phyloP scores from a whole-genome alignment of 2,329 filamentous ascomycete species.

The Akanthomyces uredinophilus region DNA sequence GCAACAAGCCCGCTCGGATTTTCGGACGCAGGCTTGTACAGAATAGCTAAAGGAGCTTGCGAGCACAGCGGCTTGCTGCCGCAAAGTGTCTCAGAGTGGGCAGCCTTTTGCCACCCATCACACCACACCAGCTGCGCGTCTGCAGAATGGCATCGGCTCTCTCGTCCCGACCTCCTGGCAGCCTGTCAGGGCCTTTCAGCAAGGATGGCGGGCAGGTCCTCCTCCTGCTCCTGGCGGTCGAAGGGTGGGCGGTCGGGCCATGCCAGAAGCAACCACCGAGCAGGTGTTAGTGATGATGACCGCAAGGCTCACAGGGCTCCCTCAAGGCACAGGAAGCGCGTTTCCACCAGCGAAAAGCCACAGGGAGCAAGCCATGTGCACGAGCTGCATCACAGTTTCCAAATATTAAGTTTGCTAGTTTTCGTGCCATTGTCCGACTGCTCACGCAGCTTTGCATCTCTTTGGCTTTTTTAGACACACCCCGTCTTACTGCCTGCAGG shows the following conservation, averaged over 20 bases:
- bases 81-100: slow-evolving; percentile 1
- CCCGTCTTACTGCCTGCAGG: neutral
- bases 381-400: neutral
- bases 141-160: neutral
- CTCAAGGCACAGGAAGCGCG: neutral
- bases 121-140: neutral
- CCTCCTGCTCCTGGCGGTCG: no score
- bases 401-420: neutral
- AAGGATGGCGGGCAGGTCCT: neutral
- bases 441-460: neutral
- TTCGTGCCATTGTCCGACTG: neutral
- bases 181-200: neutral
- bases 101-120: neutral
- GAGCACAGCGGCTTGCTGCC: neutral
- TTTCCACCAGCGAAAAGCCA: neutral
- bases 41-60: neutral
- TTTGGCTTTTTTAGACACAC: neutral
- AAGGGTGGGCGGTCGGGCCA: neutral
- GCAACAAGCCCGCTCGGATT: neutral
- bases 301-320: neutral
- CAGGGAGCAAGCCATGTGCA: neutral
- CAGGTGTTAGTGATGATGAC: neutral
- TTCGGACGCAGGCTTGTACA: neutral
- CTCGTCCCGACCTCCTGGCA: slow-evolving; percentile 1
- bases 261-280: slow-evolving; percentile 1